phyloP scores from a whole-genome alignment of 2,329 filamentous ascomycete genomes.

The Beauveria medogensis region DNA sequence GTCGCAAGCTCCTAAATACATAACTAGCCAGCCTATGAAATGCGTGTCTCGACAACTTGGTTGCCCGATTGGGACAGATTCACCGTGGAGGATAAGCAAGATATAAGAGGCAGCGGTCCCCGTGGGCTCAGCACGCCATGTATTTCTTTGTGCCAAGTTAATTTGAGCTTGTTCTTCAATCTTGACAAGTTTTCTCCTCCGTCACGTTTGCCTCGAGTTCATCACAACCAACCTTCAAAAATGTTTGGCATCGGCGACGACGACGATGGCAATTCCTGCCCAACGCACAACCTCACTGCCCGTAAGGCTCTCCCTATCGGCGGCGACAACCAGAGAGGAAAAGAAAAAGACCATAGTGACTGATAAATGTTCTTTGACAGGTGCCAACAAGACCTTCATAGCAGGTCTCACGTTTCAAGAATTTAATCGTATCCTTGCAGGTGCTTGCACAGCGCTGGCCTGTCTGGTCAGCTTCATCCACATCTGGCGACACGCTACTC shows the following conservation, averaged over 20 bases:
- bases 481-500: slow-evolving; percentile 28
- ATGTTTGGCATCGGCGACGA: slow-evolving; percentile 9
- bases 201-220: not conserved
- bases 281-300: slow-evolving; percentile 7
- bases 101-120: slow-evolving; percentile 1
- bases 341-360: not conserved
- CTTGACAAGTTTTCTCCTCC: not conserved
- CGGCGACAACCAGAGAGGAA: not conserved
- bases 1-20: not conserved
- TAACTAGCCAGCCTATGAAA: not conserved
- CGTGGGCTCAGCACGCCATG: not conserved
- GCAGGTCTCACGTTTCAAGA: slow-evolving; percentile 12
- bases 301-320: not conserved
- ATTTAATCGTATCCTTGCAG: slow-evolving; percentile 30
- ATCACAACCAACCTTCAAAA: not conserved
- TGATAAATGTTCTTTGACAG: not conserved
- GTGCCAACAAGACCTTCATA: slow-evolving; percentile 6
- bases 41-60: not conserved
- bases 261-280: slow-evolving; percentile 6
- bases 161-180: not conserved
- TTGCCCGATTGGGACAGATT: slow-evolving; percentile 5
- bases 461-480: slow-evolving; percentile 22
- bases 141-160: not conserved
- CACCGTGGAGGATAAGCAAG: not conserved
- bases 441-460: slow-evolving; percentile 24